Base-by-base conservation (phyloP, 192 early-diverging fungal genomes). In the Phycomyces blakesleeanus region DNA sequence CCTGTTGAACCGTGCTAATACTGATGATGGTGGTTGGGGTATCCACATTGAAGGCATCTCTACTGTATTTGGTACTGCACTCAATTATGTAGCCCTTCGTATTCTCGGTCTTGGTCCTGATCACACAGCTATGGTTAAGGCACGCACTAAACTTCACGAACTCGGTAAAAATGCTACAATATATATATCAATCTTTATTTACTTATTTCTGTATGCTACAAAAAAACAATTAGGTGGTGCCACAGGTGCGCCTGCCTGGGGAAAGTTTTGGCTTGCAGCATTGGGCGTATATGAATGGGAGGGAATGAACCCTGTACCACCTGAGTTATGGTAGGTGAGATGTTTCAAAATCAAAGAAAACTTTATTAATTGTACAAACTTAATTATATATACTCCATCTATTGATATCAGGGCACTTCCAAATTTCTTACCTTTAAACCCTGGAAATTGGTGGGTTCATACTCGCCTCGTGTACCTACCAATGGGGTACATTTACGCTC, bases 251-350 rank as follows among this genome's bases (percentile, higher is more conserved):
- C 93, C 97, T 42, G 85, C 94, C 24, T 99, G 97, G 97, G 97
- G 96, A 20, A 99, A 99, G 73, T 97, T 99, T 74, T 99, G 97
- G 97, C 87, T 99, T 10, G 71, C 90, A 18, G 81, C 88, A 21
- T 77, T 99, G 71, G 89, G 90, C 62, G 84, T 91, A 8, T 99
- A 99, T 75, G 91, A 97, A 44, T 99, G 91, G 88, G 88, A 93
- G 63, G 97, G 97, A 11, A 86, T 95, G 78, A 98, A 98, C 67
- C 93, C 96, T 49, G 78, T 99, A 41, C 95, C 95, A 5, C 92
- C 96, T 5, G 97, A 99, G 75, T 83, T 97, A 11, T 93, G 89
- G 92, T 88, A 64, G 55, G 38, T 22, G 24, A 15, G 16, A 42
- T 37, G 50, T 16, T 26, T 14, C 14, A 47, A 56, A 20, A 34